These are phyloP conservation scores for Thelephora aurantiotincta DNA, from an alignment of 768 basidiomycete genomes.

Conservation along the genomic window DNA sequence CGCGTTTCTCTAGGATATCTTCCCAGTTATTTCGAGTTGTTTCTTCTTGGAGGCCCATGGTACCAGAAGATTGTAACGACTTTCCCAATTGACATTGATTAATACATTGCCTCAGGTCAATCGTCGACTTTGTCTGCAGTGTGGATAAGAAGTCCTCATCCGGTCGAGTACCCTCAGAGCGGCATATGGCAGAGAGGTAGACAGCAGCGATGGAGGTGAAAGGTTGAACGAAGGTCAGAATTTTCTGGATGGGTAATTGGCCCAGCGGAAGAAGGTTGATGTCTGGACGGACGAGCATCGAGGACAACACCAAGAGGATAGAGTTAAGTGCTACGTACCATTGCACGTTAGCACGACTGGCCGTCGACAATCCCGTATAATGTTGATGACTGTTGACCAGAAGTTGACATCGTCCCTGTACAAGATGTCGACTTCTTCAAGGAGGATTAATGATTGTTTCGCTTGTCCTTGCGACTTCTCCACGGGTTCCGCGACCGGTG, in stretches of 20 bases:
- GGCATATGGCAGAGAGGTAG: background rate
- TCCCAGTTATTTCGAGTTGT: too few species aligned
- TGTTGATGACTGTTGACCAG: slow-evolving; percentile 67
- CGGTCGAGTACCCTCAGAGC: background rate
- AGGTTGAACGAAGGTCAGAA: background rate
- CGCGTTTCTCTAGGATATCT: too few species aligned
- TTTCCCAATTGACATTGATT: too few species aligned
- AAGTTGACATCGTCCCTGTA: slow-evolving; percentile 80
- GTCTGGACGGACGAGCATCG: background rate
- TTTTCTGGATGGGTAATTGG: background rate
- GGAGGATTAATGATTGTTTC: slow-evolving; percentile 75
- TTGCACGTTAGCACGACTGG: slow-evolving; percentile 95
- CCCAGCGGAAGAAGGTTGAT: background rate
- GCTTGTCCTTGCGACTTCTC: slow-evolving; percentile 15
- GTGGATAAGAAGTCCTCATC: too few species aligned
- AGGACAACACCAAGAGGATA: slow-evolving; percentile 1
- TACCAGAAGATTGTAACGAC: too few species aligned
- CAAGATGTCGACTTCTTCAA: slow-evolving; percentile 93
- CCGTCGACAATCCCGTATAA: slow-evolving; percentile 73
- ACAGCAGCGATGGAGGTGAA: background rate
- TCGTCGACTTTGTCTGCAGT: too few species aligned
- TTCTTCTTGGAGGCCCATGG: too few species aligned
- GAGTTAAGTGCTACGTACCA: slow-evolving; percentile 36
- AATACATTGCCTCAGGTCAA: too few species aligned
- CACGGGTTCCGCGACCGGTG: background rate